These are phyloP conservation scores for Dactylella cylindrospora DNA, from an alignment of 2,329 filamentous ascomycete genomes.

Conservation along the genomic window DNA sequence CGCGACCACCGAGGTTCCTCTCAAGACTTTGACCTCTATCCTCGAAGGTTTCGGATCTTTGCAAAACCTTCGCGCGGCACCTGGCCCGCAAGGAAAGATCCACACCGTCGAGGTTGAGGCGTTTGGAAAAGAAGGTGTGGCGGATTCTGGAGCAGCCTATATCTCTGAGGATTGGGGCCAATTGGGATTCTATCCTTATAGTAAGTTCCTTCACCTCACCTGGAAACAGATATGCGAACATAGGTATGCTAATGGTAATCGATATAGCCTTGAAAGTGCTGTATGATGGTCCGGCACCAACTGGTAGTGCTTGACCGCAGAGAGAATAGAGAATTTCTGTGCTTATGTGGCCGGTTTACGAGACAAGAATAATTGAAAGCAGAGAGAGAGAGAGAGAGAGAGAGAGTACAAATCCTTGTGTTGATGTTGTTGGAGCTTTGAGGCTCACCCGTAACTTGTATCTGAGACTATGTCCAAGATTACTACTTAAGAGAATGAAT, in stretches of 20 bases:
- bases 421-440: slow-evolving; percentile 5
- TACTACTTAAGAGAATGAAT: no score
- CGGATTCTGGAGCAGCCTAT: slow-evolving; percentile 23
- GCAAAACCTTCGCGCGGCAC: slow-evolving; percentile 63
- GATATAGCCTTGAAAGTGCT: slow-evolving; percentile 40
- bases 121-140: slow-evolving; percentile 11
- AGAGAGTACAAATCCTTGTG: no score
- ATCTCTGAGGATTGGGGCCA: slow-evolving; percentile 43
- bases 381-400: no score
- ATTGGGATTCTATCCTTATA: slow-evolving; percentile 31
- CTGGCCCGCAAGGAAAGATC: slow-evolving; percentile 66
- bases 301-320: background rate
- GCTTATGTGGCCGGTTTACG: background rate
- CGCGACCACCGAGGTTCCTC: slow-evolving; percentile 24
- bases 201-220: slow-evolving; percentile 3
- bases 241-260: slow-evolving; percentile 9
- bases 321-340: background rate
- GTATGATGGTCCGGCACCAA: slow-evolving; percentile 13
- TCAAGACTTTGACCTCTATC: slow-evolving; percentile 61
- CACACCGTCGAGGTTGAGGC: slow-evolving; percentile 60
- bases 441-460: no score
- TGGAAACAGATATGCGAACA: no score
- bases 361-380: no score
- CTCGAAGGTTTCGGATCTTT: slow-evolving; percentile 66
- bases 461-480: no score